Evolutionary conservation across 805 yeast genomes (phyloP).

Genomic region (Candida nonsorbophila): DNA sequence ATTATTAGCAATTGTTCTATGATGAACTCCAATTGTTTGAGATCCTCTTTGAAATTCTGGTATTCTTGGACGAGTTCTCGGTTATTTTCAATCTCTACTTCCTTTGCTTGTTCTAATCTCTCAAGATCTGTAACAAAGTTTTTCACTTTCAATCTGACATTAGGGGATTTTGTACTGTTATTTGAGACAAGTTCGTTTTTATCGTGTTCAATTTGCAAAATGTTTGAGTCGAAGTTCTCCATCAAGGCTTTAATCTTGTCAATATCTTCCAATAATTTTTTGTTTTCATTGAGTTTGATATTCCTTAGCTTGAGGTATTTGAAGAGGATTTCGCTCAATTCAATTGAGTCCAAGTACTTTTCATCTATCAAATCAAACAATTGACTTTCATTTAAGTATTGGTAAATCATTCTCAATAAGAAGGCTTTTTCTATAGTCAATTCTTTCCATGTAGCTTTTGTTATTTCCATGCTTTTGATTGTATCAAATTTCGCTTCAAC

Average conservation of each 20-base stretch:
- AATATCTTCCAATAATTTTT: conserved; percentile 13
- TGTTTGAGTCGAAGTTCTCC: conserved; percentile 4
- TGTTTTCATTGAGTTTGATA: conserved; percentile 15
- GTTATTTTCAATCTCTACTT: conserved; percentile 13
- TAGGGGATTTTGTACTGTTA: conserved; percentile 1
- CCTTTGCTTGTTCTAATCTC: conserved; percentile 9
- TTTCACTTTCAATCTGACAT: conserved; percentile 1
- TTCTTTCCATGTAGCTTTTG: conserved; percentile 61
- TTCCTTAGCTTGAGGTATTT: conserved; percentile 50
- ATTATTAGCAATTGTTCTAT: conserved; percentile 67
- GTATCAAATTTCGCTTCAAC: conserved; percentile 60
- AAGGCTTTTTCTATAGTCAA: conserved; percentile 74
- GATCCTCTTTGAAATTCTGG: conserved; percentile 29
- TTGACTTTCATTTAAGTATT: conserved; percentile 54
- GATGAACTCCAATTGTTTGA: conserved; percentile 63
- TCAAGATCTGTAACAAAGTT: conserved; percentile 7
- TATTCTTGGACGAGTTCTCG: conserved; percentile 12
- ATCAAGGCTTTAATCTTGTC: conserved; percentile 8
- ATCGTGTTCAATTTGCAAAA: conserved; percentile 2
- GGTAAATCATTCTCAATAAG: conserved; percentile 60
- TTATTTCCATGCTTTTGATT: conserved; percentile 53
- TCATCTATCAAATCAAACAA: conserved; percentile 54
- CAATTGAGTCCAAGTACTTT: conserved; percentile 75
- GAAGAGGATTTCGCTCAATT: conserved; percentile 54
- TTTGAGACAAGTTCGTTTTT: no score